Evolutionary conservation across 2,329 filamentous ascomycete species (phyloP), one percentile per base, ranked within the genome.

Genomic region (Hirsutella minnesotensis): DNA sequence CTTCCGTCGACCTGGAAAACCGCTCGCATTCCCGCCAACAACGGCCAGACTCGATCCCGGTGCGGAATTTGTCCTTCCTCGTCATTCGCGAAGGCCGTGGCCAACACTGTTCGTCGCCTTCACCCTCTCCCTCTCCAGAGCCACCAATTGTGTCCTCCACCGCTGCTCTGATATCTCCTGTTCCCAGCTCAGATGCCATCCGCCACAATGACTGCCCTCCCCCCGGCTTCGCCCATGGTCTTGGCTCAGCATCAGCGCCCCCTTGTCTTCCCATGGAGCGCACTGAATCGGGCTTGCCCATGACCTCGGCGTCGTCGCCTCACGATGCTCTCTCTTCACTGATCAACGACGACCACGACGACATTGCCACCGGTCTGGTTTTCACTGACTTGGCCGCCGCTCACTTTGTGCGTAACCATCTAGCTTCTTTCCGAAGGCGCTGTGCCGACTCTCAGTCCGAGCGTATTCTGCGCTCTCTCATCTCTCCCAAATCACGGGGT

Each of bases 391-490:
- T 60, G 4, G 58, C 64, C 19, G 74, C 74, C 2, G 70, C 72
- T 3, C 57, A 59, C 39, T 54, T 67, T n/a, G 74, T 77, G 9
- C 62, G 64, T 37, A 57, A 62, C 18, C 68, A 76, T 46, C 59
- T 77, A 39, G 58, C 62, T 33, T 61, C 55, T 43, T 65, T 66
- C 47, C 63, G 63, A 16, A 66, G 69, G 19, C 64, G 68, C 37
- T 62, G 60, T 43, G 63, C 65, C 12, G 62, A 73, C 47, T 73
- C 73, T 20, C 70, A 70, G 41, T 70, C 75, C 43, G 72, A 72
- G 47, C 69, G 75, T 33, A 78, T 79, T 44, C 62, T 81, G 18
- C 69, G 70, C 46, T 69, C 69, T 21, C 67, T 81, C 40, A 77
- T 81, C 53, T 68, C 65, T 41, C 73, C 62, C 5, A 69, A 68